Evolutionary conservation across 164 flowering plant genomes (phyloP).

Genomic region (Magnolia officinalis): DNA sequence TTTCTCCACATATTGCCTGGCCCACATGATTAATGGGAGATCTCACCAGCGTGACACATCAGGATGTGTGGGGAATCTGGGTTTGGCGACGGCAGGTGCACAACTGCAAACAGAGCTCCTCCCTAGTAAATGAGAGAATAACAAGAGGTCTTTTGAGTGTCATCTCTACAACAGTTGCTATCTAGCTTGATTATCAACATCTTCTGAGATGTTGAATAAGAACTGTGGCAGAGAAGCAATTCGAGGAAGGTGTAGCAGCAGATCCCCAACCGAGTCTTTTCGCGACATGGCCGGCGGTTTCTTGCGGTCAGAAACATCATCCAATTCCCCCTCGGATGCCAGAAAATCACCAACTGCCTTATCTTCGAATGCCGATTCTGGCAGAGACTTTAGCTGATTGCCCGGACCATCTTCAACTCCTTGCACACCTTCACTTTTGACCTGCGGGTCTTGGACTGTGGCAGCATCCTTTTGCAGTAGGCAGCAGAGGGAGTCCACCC

Average conservation of each 20-base stretch:
- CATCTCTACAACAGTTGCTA: conserved; percentile 8
- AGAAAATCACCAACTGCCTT: conserved; percentile 9
- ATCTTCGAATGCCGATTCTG: conserved; percentile 2
- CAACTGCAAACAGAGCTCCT: no score
- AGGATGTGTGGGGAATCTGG: no score
- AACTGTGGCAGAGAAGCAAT: conserved; percentile 82
- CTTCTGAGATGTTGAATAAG: conserved; percentile 71
- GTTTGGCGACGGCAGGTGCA: no score
- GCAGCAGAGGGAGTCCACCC: conserved; percentile 83
- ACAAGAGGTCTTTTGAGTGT: no score
- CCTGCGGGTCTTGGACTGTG: conserved; percentile 21
- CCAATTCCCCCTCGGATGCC: neutral
- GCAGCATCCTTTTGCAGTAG: conserved; percentile 61
- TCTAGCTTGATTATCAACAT: conserved; percentile 42
- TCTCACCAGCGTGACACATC: no score
- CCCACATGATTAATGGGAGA: no score
- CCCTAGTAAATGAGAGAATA: no score
- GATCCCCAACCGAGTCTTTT: conserved; percentile 75
- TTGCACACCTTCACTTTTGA: conserved; percentile 17
- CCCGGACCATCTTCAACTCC: conserved; percentile 15
- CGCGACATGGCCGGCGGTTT: conserved; percentile 49
- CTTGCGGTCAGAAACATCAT: conserved; percentile 34
- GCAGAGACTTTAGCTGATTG: neutral
- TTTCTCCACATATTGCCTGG: no score
- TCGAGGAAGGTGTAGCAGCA: conserved; percentile 81